Evolutionary conservation across 73 alveolate genomes (phyloP).

Genomic region (Tetrahymena thermophila): DNA sequence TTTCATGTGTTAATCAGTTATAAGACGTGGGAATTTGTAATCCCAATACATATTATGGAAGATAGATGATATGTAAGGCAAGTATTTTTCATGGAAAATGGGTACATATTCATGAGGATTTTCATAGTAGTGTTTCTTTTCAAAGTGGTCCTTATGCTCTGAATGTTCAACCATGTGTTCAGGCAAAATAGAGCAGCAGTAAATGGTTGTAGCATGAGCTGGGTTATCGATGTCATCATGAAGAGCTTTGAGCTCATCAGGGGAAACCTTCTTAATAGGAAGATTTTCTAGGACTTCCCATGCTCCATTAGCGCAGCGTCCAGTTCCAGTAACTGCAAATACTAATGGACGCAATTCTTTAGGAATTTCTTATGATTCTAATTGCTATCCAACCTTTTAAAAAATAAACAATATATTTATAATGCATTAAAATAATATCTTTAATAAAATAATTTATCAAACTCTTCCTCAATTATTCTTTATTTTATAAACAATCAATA

Average conservation of each 20-base stretch:
- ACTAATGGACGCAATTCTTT: conserved; percentile 57
- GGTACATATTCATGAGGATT: conserved; percentile 63
- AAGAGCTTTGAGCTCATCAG: conserved; percentile 55
- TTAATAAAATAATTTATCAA: not conserved
- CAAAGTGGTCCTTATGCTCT: conserved; percentile 54
- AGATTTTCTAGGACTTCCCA: conserved; percentile 59
- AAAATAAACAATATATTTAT: not conserved
- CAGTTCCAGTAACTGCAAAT: conserved; percentile 71
- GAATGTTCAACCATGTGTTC: conserved; percentile 58
- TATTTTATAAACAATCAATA: too few relatives aligned
- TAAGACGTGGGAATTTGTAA: conserved; percentile 65
- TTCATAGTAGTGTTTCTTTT: conserved; percentile 62
- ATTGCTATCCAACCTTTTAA: conserved; percentile 44
- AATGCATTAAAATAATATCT: not conserved
- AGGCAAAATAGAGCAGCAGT: conserved; percentile 46
- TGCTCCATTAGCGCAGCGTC: conserved; percentile 80
- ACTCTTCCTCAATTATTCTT: not conserved
- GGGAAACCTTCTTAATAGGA: conserved; percentile 62
- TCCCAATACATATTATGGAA: conserved; percentile 81
- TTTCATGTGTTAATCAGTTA: conserved; percentile 47
- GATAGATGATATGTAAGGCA: conserved; percentile 53
- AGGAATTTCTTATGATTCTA: conserved; percentile 59
- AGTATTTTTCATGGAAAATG: conserved; percentile 50
- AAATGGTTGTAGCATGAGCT: conserved; percentile 34
- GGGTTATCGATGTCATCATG: conserved; percentile 37